Percentiles rank a stretch among this genome's conserved stretches.
These are phyloP conservation scores for Diaporthe caulivora DNA, from an alignment of 2,329 filamentous ascomycete genomes.

Conservation along the genomic window DNA sequence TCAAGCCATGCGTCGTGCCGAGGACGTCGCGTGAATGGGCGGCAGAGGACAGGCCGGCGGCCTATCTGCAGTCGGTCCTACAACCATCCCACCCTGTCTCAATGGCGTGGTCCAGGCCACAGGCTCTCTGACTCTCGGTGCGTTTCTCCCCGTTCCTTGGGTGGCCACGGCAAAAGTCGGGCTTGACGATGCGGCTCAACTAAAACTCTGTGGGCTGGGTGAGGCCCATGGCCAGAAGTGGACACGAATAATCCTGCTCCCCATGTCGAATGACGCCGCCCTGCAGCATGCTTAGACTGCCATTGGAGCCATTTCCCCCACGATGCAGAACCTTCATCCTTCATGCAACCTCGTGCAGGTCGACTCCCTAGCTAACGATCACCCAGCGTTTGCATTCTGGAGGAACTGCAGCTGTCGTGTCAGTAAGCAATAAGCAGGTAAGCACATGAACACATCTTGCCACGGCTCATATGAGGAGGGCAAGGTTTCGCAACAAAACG, in stretches of 20 bases:
- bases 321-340: constrained; percentile 12
- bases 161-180: constrained; percentile 22
- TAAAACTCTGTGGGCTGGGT: constrained; percentile 23
- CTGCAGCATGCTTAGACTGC: constrained; percentile 20
- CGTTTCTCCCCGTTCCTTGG: neutral
- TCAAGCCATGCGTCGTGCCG: constrained; percentile 11
- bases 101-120: neutral
- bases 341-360: constrained; percentile 24
- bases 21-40: constrained; percentile 18
- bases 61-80: neutral
- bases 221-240: neutral
- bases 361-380: neutral
- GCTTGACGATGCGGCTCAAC: constrained; percentile 31
- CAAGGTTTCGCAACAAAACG: neutral
- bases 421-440: neutral
- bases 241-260: constrained; percentile 16
- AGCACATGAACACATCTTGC: neutral
- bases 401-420: constrained; percentile 7
- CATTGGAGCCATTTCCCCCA: constrained; percentile 26
- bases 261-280: constrained; percentile 28
- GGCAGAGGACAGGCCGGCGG: neutral
- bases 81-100: neutral
- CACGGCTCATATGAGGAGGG: constrained; percentile 1
- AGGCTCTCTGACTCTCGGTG: neutral
- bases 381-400: neutral